Conservation (phyloP, 148 eudicot genomes). For the Camellia lanceoleosa region DNA sequence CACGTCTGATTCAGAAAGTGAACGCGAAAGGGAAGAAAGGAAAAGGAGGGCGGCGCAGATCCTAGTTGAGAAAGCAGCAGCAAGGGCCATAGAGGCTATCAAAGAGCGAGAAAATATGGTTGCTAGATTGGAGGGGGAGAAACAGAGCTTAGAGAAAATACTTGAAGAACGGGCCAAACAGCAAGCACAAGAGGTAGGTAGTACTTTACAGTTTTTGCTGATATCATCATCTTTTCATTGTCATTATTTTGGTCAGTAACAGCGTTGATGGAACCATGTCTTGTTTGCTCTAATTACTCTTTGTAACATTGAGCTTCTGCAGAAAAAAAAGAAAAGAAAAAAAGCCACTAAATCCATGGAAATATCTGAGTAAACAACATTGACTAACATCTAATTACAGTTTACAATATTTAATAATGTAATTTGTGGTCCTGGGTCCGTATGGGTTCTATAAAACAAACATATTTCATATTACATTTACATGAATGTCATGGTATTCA, state of each 20-base stretch:
- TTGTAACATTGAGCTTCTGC: neutral
- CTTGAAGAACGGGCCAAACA: constrained; percentile 91
- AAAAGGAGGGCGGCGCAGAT: constrained; percentile 61
- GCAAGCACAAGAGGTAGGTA: constrained; percentile 87
- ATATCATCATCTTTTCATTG: neutral
- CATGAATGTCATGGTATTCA: neutral
- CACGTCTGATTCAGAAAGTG: constrained; percentile 72
- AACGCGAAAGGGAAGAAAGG: constrained; percentile 67
- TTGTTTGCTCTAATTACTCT: neutral
- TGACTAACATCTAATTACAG: neutral
- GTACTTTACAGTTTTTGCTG: neutral
- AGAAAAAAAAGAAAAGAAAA: too few species aligned
- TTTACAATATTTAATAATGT: neutral
- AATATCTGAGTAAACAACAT: neutral
- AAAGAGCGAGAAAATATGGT: constrained; percentile 85
- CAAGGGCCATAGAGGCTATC: constrained; percentile 73
- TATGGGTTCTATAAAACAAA: neutral
- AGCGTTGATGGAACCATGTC: neutral
- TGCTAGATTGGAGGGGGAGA: constrained; percentile 97
- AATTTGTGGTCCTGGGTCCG: neutral
- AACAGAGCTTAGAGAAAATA: constrained; percentile 88
- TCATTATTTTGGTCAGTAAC: neutral
- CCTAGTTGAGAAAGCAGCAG: constrained; percentile 88
- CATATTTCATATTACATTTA: neutral
- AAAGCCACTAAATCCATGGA: neutral